Evolutionary conservation across 2,329 filamentous ascomycete genomes (phyloP), one percentile per base, ranked within the genome.

Genomic region (Pseudopyricularia cyperi): DNA sequence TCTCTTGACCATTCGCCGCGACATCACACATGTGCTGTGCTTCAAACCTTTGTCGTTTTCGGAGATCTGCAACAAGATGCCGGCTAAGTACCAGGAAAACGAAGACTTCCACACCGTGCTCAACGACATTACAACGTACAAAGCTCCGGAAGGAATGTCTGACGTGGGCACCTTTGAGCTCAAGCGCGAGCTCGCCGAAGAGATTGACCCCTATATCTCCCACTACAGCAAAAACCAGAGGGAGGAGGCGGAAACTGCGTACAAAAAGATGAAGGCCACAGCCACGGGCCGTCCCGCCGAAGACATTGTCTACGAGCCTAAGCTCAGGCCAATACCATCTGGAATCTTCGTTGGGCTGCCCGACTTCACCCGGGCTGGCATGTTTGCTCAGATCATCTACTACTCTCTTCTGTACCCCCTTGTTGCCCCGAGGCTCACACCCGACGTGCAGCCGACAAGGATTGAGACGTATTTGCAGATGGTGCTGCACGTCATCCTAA

Each of bases 141-240:
- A 89, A 57, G 74, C 89, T 9, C 93, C 93, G 0, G 93, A 98
- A 66, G 93, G 91, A 5, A 70, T 97, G 32, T 88, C 87, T 4
- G 93, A 98, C 63, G 87, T 90, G 15, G 93, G 94, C 53, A 95
- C 88, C 0, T 98, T 98, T 61, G 89, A 96, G 65, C 72, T 98
- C 50, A 93, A 90, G 63, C 81, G 86, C 4, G 80, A 95, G 55
- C 93, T 84, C 60, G 77, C 96, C 37, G 86, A 91, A 58, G 79
- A 94, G 47, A 82, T 98, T 50, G 94, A 98, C 64, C 93, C 94
- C 1, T 98, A 96, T 65, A 93, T 90, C 61, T 87, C 90, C 7
- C 89, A 97, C 63, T 98, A 95, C 66, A 94, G 83, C 61, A 95
- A 95, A 63, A 98, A 98, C 61, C 91, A 97, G 65, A 81, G 93